phyloP scores from a whole-genome alignment of 2,329 filamentous ascomycete species.

The Penicillium sp. region DNA sequence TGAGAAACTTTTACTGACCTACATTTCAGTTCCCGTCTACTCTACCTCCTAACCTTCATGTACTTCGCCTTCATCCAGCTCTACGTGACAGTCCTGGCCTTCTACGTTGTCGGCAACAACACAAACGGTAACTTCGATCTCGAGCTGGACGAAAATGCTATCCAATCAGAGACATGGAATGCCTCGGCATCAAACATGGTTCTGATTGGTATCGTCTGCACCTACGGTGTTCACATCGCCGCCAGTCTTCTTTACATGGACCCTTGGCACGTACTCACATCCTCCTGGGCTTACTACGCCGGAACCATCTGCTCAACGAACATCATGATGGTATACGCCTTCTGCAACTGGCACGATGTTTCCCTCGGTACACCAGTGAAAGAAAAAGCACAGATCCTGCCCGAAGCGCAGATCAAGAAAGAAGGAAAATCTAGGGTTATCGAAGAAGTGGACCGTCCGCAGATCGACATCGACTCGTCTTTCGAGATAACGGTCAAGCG shows the following conservation, averaged over 20 bases:
- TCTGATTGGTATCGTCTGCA: slow-evolving; percentile 82
- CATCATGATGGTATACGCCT: slow-evolving; percentile 96
- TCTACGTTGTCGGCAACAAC: slow-evolving; percentile 79
- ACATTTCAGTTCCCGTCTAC: slow-evolving; percentile 64
- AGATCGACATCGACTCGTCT: slow-evolving; percentile 93
- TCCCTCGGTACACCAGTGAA: slow-evolving; percentile 98
- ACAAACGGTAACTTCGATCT: slow-evolving; percentile 67
- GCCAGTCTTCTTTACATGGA: slow-evolving; percentile 95
- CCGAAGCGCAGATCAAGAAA: slow-evolving; percentile 82
- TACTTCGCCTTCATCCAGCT: slow-evolving; percentile 80
- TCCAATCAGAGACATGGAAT: slow-evolving; percentile 48
- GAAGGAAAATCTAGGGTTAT: slow-evolving; percentile 80
- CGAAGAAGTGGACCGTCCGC: slow-evolving; percentile 92
- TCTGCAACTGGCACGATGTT: slow-evolving; percentile 99
- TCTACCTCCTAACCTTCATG: slow-evolving; percentile 83
- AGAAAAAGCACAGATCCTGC: slow-evolving; percentile 85
- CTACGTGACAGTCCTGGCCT: slow-evolving; percentile 19
- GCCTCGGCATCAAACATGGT: slow-evolving; percentile 76
- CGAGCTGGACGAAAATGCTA: slow-evolving; percentile 48
- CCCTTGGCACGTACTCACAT: slow-evolving; percentile 99
- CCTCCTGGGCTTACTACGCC: slow-evolving; percentile 84
- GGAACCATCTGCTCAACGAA: slow-evolving; percentile 96
- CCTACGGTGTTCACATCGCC: slow-evolving; percentile 91
- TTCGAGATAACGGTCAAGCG: slow-evolving; percentile 94
- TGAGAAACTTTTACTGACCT: neutral